Evolutionary conservation across 306 rosid species (phyloP).

Genomic region (Cicer bijugum): DNA sequence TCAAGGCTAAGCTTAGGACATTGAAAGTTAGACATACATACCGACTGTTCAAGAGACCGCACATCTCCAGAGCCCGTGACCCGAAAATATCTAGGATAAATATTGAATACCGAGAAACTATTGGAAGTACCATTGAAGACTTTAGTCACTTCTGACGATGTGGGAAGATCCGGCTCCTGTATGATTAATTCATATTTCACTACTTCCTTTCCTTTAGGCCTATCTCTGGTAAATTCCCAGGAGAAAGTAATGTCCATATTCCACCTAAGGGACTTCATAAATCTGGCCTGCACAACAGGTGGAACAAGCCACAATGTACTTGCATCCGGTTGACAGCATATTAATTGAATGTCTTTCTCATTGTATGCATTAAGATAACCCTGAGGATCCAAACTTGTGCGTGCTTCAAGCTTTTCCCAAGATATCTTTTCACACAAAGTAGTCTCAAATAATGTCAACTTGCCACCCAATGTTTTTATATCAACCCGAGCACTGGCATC

Average conservation of each 20-base stretch:
- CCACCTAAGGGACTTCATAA: constrained; percentile 66
- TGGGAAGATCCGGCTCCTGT: constrained; percentile 64
- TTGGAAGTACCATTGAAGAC: constrained; percentile 79
- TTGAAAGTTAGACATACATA: constrained; percentile 38
- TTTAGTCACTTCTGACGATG: constrained; percentile 59
- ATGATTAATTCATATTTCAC: constrained; percentile 62
- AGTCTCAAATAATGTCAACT: constrained; percentile 82
- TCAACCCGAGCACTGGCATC: constrained; percentile 85
- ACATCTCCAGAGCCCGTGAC: constrained; percentile 90
- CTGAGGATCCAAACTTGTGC: constrained; percentile 56
- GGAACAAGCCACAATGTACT: constrained; percentile 85
- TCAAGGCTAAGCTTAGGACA: constrained; percentile 22
- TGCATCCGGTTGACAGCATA: constrained; percentile 95
- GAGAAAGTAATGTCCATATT: constrained; percentile 68
- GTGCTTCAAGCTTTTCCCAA: constrained; percentile 59
- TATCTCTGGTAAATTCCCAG: constrained; percentile 76
- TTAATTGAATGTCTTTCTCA: constrained; percentile 73
- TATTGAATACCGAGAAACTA: constrained; percentile 65
- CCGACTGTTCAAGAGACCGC: constrained; percentile 65
- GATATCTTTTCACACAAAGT: constrained; percentile 75
- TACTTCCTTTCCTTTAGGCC: constrained; percentile 87
- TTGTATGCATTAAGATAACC: constrained; percentile 65
- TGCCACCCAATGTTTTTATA: constrained; percentile 74
- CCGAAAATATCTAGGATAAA: constrained; percentile 72
- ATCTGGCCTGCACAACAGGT: constrained; percentile 66